These are phyloP conservation scores for Schizochytrium sp. DNA, from an alignment of 108 stramenopile species.

Conservation along the genomic window DNA sequence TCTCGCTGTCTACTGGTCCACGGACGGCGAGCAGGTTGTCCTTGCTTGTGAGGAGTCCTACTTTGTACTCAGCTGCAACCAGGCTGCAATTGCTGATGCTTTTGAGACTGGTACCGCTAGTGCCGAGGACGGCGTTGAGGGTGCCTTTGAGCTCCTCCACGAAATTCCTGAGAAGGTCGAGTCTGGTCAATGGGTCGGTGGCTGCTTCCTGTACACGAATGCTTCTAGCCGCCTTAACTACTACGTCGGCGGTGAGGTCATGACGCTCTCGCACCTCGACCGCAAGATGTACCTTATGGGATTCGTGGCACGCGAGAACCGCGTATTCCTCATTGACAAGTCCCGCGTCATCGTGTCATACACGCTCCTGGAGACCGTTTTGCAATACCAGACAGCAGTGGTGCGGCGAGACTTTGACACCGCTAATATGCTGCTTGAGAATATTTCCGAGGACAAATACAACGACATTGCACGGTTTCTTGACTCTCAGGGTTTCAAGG, in stretches of 20 bases:
- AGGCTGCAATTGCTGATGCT: conserved; percentile 82
- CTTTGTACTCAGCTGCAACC: conserved; percentile 90
- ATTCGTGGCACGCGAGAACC: conserved; percentile 97
- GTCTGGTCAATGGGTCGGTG: conserved; percentile 98
- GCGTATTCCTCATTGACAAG: conserved; percentile 95
- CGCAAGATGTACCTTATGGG: conserved; percentile 86
- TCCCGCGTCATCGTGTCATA: conserved; percentile 89
- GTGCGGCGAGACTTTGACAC: conserved; percentile 97
- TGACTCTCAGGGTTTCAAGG: conserved; percentile 99
- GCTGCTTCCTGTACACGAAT: conserved; percentile 98
- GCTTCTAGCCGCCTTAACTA: conserved; percentile 90
- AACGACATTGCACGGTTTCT: conserved; percentile 94
- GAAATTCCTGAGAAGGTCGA: conserved; percentile 90
- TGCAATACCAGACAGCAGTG: conserved; percentile 98
- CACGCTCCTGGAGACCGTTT: conserved; percentile 87
- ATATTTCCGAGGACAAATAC: conserved; percentile 90
- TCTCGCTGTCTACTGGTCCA: conserved; percentile 88
- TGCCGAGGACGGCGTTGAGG: conserved; percentile 94
- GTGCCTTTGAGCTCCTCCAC: conserved; percentile 91
- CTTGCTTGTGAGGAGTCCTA: conserved; percentile 90
- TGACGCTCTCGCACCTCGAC: conserved; percentile 95
- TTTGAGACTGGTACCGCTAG: conserved; percentile 85
- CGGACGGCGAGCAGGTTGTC: conserved; percentile 90
- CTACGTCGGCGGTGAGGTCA: conserved; percentile 96
- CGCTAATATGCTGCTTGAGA: conserved; percentile 92